phyloP scores from a whole-genome alignment of 371 early-diverging fungal species.

The Rhizomucor pusillus region DNA sequence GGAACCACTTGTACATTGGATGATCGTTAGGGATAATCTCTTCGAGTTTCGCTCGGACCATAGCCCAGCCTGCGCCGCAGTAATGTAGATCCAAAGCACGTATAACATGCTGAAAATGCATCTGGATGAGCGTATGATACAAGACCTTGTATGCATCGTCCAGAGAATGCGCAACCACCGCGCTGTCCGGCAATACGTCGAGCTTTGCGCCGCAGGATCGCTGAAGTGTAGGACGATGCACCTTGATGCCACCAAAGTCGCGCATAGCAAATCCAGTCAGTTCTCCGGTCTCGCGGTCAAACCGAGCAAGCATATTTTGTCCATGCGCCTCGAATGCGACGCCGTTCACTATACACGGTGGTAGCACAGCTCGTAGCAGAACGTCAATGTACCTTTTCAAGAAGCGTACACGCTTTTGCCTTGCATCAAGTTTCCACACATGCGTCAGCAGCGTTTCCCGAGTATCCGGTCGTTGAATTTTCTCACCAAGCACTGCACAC shows the following conservation, averaged over 20 bases:
- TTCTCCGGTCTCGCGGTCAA: constrained; percentile 53
- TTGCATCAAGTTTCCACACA: constrained; percentile 53
- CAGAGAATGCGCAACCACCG: constrained; percentile 51
- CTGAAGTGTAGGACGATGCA: constrained; percentile 56
- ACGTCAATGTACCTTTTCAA: constrained; percentile 48
- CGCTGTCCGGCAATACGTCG: constrained; percentile 59
- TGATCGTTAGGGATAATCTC: constrained; percentile 13
- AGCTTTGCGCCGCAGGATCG: constrained; percentile 40
- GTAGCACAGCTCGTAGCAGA: constrained; percentile 61
- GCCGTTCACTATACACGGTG: constrained; percentile 62
- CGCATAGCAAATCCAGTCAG: constrained; percentile 69
- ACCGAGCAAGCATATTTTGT: constrained; percentile 66
- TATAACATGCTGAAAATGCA: constrained; percentile 64
- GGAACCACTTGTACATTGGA: constrained; percentile 47
- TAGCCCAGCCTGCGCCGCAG: constrained; percentile 62
- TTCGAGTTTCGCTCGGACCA: constrained; percentile 18
- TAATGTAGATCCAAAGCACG: constrained; percentile 66
- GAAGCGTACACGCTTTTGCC: constrained; percentile 52
- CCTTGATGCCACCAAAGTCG: constrained; percentile 75
- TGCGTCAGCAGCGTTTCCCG: constrained; percentile 48
- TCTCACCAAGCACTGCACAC: constrained; percentile 65
- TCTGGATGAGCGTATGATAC: constrained; percentile 68
- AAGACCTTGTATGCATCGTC: constrained; percentile 59
- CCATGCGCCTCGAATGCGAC: constrained; percentile 75
- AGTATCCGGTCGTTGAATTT: constrained; percentile 43